These are phyloP conservation scores for Pharus latifolius DNA, from an alignment of 176 grass and related monocot genomes.

Conservation along the genomic window DNA sequence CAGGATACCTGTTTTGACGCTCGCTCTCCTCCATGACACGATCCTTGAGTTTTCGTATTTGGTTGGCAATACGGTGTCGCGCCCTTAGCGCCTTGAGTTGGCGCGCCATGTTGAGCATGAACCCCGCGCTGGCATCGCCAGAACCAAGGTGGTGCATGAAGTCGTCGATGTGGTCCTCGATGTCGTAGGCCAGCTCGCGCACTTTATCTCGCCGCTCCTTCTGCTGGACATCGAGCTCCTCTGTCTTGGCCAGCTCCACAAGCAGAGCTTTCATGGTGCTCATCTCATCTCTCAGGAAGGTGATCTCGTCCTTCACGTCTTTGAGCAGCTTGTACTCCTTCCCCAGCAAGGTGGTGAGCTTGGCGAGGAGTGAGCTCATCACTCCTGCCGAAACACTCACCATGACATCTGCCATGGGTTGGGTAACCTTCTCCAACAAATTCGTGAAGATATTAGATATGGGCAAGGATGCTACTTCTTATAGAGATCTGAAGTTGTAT, in stretches of 20 bases:
- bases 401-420: background rate
- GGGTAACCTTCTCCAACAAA: no score
- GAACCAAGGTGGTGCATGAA: background rate
- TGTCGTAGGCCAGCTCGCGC: conserved; percentile 5
- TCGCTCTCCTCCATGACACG: background rate
- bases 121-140: background rate
- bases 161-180: conserved; percentile 14
- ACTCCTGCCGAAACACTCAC: background rate
- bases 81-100: background rate
- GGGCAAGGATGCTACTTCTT: background rate
- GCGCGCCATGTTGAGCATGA: no score
- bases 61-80: background rate
- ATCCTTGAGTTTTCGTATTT: background rate
- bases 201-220: background rate
- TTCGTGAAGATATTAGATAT: no score
- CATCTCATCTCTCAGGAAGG: conserved; percentile 9
- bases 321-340: background rate
- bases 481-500: no score
- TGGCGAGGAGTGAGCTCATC: background rate
- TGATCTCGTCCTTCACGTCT: background rate
- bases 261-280: conserved; percentile 11
- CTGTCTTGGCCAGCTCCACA: background rate
- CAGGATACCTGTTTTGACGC: background rate
- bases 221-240: background rate
- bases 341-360: background rate